phyloP scores from a whole-genome alignment of 257 asterid species.

The Voacanga thouarsii region DNA sequence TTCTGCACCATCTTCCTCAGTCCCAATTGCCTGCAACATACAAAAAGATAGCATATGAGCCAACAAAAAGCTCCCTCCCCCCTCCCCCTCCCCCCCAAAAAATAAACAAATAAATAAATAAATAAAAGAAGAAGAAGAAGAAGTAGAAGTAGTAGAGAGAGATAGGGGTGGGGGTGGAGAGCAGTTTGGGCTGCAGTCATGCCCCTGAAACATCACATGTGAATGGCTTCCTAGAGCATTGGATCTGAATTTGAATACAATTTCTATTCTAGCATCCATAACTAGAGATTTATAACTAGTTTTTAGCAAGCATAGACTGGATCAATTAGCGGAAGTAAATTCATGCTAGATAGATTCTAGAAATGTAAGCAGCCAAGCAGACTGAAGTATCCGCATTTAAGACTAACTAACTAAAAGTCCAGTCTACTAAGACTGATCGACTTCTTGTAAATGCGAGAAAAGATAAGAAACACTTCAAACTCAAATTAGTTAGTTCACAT shows the following conservation, averaged over 20 bases:
- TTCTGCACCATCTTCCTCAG: constrained; percentile 96
- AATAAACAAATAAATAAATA: too few relatives aligned
- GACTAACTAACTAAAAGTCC: background rate
- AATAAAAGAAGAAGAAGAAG: background rate
- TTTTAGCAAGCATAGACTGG: background rate
- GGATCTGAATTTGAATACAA: background rate
- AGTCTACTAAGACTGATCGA: background rate
- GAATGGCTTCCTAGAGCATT: constrained; percentile 46
- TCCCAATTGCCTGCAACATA: constrained; percentile 70
- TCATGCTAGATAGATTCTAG: background rate
- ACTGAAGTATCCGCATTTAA: background rate
- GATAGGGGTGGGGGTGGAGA: background rate
- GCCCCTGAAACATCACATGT: constrained; percentile 65
- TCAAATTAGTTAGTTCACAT: background rate
- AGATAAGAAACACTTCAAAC: background rate
- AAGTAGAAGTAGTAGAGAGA: background rate
- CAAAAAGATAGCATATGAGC: background rate
- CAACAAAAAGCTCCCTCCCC: too few relatives aligned
- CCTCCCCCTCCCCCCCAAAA: too few relatives aligned
- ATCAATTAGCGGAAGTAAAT: background rate
- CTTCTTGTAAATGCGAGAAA: background rate
- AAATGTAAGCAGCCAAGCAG: background rate
- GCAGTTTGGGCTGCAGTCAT: constrained; percentile 42
- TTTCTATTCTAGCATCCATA: background rate
- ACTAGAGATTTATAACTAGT: background rate